Conservation (phyloP, 2,329 filamentous ascomycete species). For the Chaetomiaceae sp. region DNA sequence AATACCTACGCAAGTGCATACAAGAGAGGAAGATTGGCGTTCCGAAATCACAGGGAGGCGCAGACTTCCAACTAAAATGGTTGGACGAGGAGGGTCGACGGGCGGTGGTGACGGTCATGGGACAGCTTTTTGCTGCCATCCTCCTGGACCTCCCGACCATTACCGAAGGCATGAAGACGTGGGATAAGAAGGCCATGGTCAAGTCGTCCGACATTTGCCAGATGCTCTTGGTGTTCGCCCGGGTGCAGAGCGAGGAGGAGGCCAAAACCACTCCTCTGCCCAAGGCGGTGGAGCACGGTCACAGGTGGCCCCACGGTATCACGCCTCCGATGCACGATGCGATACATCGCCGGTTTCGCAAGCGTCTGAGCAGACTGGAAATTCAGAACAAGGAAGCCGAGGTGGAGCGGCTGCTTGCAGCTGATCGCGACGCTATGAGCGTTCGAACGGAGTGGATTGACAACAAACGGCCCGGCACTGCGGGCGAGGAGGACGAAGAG, state of each 20-base stretch:
- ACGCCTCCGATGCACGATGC: slow-evolving; percentile 86
- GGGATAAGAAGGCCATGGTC: slow-evolving; percentile 81
- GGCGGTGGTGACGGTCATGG: slow-evolving; percentile 64
- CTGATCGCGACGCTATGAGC: slow-evolving; percentile 57
- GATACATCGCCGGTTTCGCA: slow-evolving; percentile 74
- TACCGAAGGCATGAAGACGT: slow-evolving; percentile 87
- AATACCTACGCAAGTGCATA: slow-evolving; percentile 72
- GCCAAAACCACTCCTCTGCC: slow-evolving; percentile 64
- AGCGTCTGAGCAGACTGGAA: slow-evolving; percentile 73
- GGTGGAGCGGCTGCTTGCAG: slow-evolving; percentile 65
- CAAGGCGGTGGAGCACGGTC: slow-evolving; percentile 59
- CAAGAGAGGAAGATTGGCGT: slow-evolving; percentile 70
- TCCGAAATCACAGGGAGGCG: slow-evolving; percentile 56
- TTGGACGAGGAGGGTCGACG: slow-evolving; percentile 67
- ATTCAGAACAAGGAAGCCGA: slow-evolving; percentile 79
- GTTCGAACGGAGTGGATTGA: slow-evolving; percentile 62
- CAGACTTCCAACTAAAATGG: slow-evolving; percentile 76
- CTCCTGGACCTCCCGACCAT: slow-evolving; percentile 82
- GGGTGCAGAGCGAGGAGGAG: slow-evolving; percentile 59
- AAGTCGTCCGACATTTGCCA: slow-evolving; percentile 86
- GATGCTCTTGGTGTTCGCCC: slow-evolving; percentile 75
- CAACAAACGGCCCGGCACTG: slow-evolving; percentile 35
- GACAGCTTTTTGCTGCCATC: slow-evolving; percentile 66
- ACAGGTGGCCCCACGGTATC: slow-evolving; percentile 77
- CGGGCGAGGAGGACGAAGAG: slow-evolving; percentile 41